These are phyloP conservation scores for Phylloporus sp. DNA, from an alignment of 768 basidiomycete species.

Conservation along the genomic window DNA sequence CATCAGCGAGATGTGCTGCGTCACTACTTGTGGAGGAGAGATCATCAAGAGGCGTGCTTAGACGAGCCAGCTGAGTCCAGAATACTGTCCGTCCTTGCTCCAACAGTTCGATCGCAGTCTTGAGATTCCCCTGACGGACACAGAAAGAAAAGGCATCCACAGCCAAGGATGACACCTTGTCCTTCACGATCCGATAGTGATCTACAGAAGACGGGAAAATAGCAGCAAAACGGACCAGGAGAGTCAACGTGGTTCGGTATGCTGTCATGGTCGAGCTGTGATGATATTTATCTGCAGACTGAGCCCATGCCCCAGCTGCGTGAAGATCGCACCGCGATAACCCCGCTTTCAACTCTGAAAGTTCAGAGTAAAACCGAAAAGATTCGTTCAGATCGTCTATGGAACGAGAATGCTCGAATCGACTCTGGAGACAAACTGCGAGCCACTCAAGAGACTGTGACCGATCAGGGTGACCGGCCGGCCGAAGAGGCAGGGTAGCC, in stretches of 20 bases:
- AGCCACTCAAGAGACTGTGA: background rate
- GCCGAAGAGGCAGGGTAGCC: background rate
- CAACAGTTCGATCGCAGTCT: background rate
- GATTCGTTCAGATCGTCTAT: conserved; percentile 8
- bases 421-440: conserved; percentile 6
- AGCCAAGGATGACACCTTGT: background rate
- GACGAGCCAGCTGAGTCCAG: background rate
- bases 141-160: background rate
- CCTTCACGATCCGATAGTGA: background rate
- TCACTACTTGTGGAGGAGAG: background rate
- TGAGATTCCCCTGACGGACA: background rate
- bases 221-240: background rate
- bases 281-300: background rate
- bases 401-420: conserved; percentile 9
- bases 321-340: background rate
- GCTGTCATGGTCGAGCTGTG: background rate
- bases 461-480: background rate
- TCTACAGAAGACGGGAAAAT: background rate
- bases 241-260: background rate
- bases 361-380: background rate
- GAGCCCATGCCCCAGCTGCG: background rate
- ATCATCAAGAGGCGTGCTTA: background rate
- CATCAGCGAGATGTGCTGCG: background rate
- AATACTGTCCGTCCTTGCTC: background rate
- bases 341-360: background rate